Conservation (phyloP, 2,329 filamentous ascomycete genomes). For the Botryotinia convoluta region DNA sequence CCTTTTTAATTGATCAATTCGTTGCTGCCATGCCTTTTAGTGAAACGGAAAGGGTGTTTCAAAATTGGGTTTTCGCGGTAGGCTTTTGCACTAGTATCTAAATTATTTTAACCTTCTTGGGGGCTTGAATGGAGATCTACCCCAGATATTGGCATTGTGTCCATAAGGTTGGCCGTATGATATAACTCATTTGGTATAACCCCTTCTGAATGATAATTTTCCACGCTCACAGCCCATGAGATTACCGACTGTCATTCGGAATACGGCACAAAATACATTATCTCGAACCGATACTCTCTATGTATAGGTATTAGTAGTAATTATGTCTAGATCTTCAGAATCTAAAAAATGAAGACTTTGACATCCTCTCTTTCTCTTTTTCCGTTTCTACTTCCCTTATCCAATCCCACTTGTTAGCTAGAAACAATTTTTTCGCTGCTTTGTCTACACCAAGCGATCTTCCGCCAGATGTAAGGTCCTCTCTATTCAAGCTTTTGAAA, state of each 20-base stretch:
- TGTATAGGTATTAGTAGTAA: neutral
- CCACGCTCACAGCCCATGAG: neutral
- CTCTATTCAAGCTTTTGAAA: constrained; percentile 48
- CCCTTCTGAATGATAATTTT: neutral
- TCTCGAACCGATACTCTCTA: neutral
- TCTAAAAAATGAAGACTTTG: constrained; percentile 18
- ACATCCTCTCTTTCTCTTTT: constrained; percentile 24
- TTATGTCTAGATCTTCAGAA: constrained; percentile 6
- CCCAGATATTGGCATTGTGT: neutral
- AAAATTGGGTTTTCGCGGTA: neutral
- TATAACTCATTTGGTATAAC: neutral
- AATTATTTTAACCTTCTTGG: neutral
- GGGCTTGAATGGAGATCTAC: neutral
- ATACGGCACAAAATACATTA: neutral
- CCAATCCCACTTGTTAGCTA: constrained; percentile 58
- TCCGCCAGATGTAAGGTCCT: constrained; percentile 51
- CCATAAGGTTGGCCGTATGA: neutral
- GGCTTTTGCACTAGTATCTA: neutral
- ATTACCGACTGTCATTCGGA: neutral
- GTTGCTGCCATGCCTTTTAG: neutral
- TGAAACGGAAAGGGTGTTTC: neutral
- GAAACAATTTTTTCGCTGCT: constrained; percentile 54
- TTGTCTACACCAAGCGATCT: constrained; percentile 50
- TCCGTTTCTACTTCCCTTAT: constrained; percentile 33
- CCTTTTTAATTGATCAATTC: constrained; percentile 7